Evolutionary conservation across 352 stramenopile genomes (phyloP).

Genomic region (Pythium folliculosum): DNA sequence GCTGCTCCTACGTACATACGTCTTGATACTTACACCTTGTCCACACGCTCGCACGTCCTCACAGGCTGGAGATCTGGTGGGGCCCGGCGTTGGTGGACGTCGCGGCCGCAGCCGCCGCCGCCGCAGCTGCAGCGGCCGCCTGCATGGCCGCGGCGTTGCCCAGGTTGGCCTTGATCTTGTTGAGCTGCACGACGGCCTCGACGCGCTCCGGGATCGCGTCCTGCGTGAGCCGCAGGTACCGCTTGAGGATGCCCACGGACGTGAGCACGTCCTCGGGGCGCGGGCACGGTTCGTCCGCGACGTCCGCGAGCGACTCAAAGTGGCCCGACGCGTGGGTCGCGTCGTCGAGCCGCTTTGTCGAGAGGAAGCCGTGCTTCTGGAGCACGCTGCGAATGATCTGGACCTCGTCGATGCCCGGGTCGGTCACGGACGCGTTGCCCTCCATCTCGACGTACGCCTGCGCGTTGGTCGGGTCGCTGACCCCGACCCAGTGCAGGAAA

Average conservation of each 20-base stretch:
- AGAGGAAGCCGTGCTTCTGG: constrained; percentile 78
- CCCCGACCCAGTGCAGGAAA: constrained; percentile 74
- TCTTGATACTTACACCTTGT: neutral
- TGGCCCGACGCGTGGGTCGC: constrained; percentile 45
- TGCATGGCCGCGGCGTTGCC: constrained; percentile 11
- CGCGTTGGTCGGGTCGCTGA: constrained; percentile 52
- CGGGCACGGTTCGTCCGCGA: constrained; percentile 55
- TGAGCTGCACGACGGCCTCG: constrained; percentile 70
- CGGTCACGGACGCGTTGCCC: constrained; percentile 73
- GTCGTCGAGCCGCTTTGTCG: constrained; percentile 64
- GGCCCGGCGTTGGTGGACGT: neutral
- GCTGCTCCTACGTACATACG: too few relatives aligned
- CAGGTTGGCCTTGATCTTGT: constrained; percentile 65
- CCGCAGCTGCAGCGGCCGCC: neutral
- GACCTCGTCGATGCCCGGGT: constrained; percentile 77
- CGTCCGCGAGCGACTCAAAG: constrained; percentile 52
- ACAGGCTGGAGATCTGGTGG: neutral
- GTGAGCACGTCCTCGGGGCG: constrained; percentile 54
- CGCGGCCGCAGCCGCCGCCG: neutral
- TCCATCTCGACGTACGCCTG: constrained; percentile 74
- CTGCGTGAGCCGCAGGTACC: constrained; percentile 65
- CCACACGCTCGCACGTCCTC: neutral
- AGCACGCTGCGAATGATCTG: constrained; percentile 84
- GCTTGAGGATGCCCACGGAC: constrained; percentile 70
- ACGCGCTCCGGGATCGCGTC: constrained; percentile 55